A percentile compares a stretch with the other conserved stretches of the same genome.
These are phyloP conservation scores for Cadophora sp. DNA, from an alignment of 2,329 filamentous ascomycete species.

Conservation along the genomic window DNA sequence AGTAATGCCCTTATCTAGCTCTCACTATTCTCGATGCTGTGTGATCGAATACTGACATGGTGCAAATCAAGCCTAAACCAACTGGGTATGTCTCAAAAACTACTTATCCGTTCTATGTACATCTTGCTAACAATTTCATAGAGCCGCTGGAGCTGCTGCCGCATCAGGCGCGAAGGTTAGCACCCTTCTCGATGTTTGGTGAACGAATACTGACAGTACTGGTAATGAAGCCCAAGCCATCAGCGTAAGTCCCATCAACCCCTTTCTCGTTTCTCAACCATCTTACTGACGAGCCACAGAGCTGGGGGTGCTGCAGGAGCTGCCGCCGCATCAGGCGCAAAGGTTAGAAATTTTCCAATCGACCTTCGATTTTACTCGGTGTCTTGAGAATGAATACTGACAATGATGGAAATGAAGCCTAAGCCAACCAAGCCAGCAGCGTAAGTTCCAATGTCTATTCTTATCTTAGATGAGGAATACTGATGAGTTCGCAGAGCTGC, in stretches of 20 bases:
- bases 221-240: no score
- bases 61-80: no score
- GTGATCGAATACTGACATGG: no score
- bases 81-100: no score
- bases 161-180: background rate
- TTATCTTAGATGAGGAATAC: no score
- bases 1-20: no score
- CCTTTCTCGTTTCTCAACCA: no score
- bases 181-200: background rate
- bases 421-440: background rate
- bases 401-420: background rate
- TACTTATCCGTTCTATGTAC: no score
- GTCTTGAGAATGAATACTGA: background rate
- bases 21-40: no score
- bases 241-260: no score
- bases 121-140: background rate
- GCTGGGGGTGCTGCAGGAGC: no score
- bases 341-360: background rate
- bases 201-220: background rate
- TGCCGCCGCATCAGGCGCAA: background rate
- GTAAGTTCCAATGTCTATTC: background rate
- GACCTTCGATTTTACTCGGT: background rate
- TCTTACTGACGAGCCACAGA: background rate
- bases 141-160: constrained; percentile 1
- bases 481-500: background rate